These are phyloP conservation scores for Elongisporangium anandrum DNA, from an alignment of 352 stramenopile genomes.

Conservation along the genomic window DNA sequence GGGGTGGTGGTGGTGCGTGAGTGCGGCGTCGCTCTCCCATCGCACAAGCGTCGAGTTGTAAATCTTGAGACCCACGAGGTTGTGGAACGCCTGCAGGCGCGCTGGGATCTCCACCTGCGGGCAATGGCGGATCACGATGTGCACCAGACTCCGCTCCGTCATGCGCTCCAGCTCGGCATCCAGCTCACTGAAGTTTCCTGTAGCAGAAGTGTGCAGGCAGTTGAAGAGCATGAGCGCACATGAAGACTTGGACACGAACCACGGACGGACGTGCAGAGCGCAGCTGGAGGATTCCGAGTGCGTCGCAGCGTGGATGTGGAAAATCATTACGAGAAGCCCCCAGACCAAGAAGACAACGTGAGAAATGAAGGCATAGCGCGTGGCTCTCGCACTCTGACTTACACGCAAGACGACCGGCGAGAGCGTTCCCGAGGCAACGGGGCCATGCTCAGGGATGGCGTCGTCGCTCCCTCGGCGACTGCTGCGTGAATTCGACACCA, in stretches of 20 bases:
- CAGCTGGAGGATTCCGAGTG: conserved; percentile 14
- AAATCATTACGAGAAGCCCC: conserved; percentile 22
- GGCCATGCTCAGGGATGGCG: neutral
- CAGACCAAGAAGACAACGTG: conserved; percentile 19
- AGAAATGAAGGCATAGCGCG: neutral
- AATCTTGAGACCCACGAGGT: conserved; percentile 28
- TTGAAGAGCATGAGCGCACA: conserved; percentile 39
- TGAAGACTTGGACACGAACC: conserved; percentile 18
- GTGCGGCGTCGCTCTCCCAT: conserved; percentile 19
- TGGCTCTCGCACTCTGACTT: neutral
- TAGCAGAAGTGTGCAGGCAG: conserved; percentile 6
- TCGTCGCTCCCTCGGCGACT: neutral
- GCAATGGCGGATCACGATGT: conserved; percentile 23
- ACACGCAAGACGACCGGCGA: neutral
- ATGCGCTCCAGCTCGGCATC: conserved; percentile 4
- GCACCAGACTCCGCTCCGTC: conserved; percentile 13
- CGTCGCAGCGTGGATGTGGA: conserved; percentile 17
- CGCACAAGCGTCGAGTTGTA: conserved; percentile 31
- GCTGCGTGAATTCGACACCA: neutral
- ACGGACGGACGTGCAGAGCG: conserved; percentile 31
- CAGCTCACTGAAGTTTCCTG: conserved; percentile 5
- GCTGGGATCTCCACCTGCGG: conserved; percentile 20
- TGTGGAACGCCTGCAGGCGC: conserved; percentile 12
- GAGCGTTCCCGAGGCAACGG: neutral
- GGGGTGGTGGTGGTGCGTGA: conserved; percentile 22